Percentiles rank a stretch among this genome's conserved stretches.
Conservation (phyloP, 2,329 filamentous ascomycete species). For the Diplodia seriata region DNA sequence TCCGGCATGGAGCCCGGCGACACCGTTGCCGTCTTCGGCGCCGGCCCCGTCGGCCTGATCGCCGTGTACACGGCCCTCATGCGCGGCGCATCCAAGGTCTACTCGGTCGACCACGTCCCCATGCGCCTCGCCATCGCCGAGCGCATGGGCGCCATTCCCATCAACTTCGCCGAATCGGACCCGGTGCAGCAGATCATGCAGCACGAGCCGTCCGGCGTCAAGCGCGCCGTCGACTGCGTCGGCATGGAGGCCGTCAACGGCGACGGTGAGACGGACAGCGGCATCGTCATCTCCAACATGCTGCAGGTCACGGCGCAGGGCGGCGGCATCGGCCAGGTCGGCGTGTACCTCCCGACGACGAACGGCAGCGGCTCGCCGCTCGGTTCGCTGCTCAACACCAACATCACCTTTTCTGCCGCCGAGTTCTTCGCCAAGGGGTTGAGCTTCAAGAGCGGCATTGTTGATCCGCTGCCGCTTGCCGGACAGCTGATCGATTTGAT, state of each 20-base stretch:
- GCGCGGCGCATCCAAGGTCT: constrained; percentile 35
- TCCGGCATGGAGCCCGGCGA: constrained; percentile 50
- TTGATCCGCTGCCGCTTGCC: background rate
- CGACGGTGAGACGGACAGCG: background rate
- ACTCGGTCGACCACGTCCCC: constrained; percentile 35
- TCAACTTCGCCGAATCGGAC: constrained; percentile 35
- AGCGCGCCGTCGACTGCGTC: constrained; percentile 32
- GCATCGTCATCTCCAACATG: too few relatives aligned
- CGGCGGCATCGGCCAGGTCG: too few relatives aligned
- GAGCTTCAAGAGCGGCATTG: background rate
- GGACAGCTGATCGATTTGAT: background rate
- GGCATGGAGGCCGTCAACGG: constrained; percentile 35
- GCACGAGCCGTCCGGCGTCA: constrained; percentile 35
- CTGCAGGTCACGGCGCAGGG: too few relatives aligned
- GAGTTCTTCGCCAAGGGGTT: background rate
- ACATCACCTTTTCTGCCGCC: background rate
- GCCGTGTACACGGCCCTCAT: constrained; percentile 35
- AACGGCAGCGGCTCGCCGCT: too few relatives aligned
- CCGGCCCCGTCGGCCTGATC: constrained; percentile 35
- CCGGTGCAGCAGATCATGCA: constrained; percentile 35
- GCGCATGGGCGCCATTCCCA: constrained; percentile 34
- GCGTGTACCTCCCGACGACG: too few relatives aligned
- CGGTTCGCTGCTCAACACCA: background rate
- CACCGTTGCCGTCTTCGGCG: constrained; percentile 36
- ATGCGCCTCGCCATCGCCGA: constrained; percentile 34